Base-by-base conservation (phyloP, 2,329 filamentous ascomycete genomes). In the Botrytis medusae region DNA sequence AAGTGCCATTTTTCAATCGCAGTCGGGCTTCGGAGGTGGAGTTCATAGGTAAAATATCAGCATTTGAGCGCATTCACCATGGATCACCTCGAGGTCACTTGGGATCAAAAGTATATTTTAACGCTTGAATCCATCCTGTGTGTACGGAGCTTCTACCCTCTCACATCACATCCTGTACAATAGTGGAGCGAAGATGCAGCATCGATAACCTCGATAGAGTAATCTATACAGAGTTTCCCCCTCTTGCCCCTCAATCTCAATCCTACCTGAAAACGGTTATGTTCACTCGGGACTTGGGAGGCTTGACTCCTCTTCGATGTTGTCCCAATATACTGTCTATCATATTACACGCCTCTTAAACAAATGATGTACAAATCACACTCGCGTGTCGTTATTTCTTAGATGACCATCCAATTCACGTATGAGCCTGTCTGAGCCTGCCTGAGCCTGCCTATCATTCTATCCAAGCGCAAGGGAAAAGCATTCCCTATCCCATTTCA, bases 171-270 rank as follows among this genome's bases (percentile, higher is more conserved):
- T 29, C 14, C 37, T 63, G 60, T 42, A 63, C 37, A 7, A 44
- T n/a, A 37, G 59, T 48, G 69, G 59, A 63, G n/a, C 44, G 29
- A 42, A 32, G 32, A 22, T 54, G 69, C 42, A 51, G 42, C 68
- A 42, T n/a, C 18, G 51, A 57, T 57, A 61, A 59, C 32, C 42
- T 70, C 40, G 25, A 32, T 32, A 29, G 34, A 61, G 37, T 29
- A 63, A 62, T 48, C 20, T 40, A 16, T 51, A 65, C 22, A n/a
- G 59, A 32, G 22, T 20, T 54, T 64, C n/a, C 32, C 60, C 29
- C 29, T 34, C 42, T 37, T 48, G 29, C 63, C 34, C 59, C 69
- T 71, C 69, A 54, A 71, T 32, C 69, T 71, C 69, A 64, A 71
- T 32, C 44, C 59, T 42, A 62, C 57, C 18, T 25, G 37, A 42